A percentile compares a stretch with the other conserved stretches of the same genome.
phyloP scores from a whole-genome alignment of 2,329 filamentous ascomycete species.

The Colletotrichum sp. region DNA sequence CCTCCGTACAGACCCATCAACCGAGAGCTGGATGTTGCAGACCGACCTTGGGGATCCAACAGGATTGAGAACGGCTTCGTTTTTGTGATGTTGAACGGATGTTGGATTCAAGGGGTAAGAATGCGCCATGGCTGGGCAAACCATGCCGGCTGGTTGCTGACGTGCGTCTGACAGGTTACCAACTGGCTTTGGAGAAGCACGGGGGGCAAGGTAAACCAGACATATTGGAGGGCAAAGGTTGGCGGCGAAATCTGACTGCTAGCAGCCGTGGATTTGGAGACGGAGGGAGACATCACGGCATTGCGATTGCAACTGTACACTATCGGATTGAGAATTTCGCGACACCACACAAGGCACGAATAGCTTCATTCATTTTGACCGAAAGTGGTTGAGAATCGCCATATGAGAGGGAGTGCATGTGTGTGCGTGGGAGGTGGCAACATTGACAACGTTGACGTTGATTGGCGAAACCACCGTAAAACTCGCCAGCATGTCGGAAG shows the following conservation, averaged over 20 bases:
- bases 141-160: background rate
- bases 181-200: conserved; percentile 16
- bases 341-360: background rate
- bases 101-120: conserved; percentile 15
- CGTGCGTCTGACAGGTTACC: background rate
- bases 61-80: conserved; percentile 25
- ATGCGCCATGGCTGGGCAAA: background rate
- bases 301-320: background rate
- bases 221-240: conserved; percentile 55
- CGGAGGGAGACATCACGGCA: background rate
- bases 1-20: conserved; percentile 28
- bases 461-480: background rate
- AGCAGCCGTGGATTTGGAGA: background rate
- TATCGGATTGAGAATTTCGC: background rate
- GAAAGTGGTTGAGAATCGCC: background rate
- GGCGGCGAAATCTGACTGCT: conserved; percentile 54
- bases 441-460: background rate
- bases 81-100: conserved; percentile 28
- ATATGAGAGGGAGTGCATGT: background rate
- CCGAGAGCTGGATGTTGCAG: conserved; percentile 18
- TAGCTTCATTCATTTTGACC: background rate
- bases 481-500: background rate
- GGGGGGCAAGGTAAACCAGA: conserved; percentile 44
- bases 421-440: background rate
- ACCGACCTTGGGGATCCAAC: conserved; percentile 23